Evolutionary conservation across 2,329 filamentous ascomycete genomes (phyloP).

Genomic region (Epichloe glyceriae): DNA sequence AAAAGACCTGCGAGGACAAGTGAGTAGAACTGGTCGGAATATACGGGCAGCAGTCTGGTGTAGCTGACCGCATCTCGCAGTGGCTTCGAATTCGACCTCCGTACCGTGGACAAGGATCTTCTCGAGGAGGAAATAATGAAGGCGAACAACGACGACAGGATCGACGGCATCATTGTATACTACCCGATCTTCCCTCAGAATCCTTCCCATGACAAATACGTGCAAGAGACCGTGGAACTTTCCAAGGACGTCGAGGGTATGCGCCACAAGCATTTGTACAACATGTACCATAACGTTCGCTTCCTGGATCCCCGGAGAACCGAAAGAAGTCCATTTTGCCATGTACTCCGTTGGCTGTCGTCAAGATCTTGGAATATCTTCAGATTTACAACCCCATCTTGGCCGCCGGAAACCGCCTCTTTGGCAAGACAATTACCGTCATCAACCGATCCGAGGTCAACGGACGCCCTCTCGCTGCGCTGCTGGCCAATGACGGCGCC

Average conservation of each 20-base stretch:
- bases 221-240: slow-evolving; percentile 85
- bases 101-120: slow-evolving; percentile 69
- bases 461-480: slow-evolving; percentile 77
- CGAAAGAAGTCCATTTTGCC: slow-evolving; percentile 83
- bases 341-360: slow-evolving; percentile 87
- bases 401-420: slow-evolving; percentile 82
- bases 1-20: slow-evolving; percentile 94
- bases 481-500: slow-evolving; percentile 91
- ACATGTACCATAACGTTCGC: slow-evolving; percentile 98
- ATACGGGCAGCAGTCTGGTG: not conserved
- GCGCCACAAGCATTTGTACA: slow-evolving; percentile 87
- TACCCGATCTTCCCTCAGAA: slow-evolving; percentile 85
- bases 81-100: slow-evolving; percentile 81
- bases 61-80: slow-evolving; percentile 28
- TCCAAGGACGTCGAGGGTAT: slow-evolving; percentile 93
- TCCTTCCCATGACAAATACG: slow-evolving; percentile 79
- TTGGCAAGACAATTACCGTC: slow-evolving; percentile 88
- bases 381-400: slow-evolving; percentile 95
- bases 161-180: slow-evolving; percentile 94
- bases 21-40: slow-evolving; percentile 35
- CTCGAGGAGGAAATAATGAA: slow-evolving; percentile 80
- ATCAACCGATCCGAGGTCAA: slow-evolving; percentile 96
- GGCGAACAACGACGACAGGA: slow-evolving; percentile 63
- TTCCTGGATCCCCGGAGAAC: slow-evolving; percentile 74
- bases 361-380: slow-evolving; percentile 93